Evolutionary conservation across 352 stramenopile genomes (phyloP), one percentile per base, ranked within the genome.

Genomic region (Aphanomyces astaci): DNA sequence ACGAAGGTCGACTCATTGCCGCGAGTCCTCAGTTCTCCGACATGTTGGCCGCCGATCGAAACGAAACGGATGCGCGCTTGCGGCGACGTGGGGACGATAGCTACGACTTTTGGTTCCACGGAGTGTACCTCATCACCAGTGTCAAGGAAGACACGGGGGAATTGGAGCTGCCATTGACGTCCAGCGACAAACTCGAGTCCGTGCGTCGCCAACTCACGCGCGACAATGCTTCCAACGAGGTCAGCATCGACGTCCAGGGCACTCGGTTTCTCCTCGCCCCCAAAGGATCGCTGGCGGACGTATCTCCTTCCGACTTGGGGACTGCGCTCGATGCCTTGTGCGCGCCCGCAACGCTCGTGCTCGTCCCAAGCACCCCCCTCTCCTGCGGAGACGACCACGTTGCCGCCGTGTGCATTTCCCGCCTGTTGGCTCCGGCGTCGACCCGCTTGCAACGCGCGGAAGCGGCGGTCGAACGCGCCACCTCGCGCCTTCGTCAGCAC

Each of bases 71-170:
- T 33, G 4, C 36, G 24, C 62, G 62, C n/a, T 27, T 68, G 11
- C 40, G 43, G 9, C 62, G 62, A 22, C 46, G 62, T 2, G 39
- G 39, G 30, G 32, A 43, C 17, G 39, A 48, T 22, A 68, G 62
- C 31, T 73, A 73, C 59, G 59, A 69, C 13, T 71, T 69, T 52
- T 78, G 73, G 73, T 63, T 53, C 36, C 43, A 53, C 4, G 43
- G 59, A 17, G 73, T 71, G 13, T 78, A 76, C 55, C 57, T 78
- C 4, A 78, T 78, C 49, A 75, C 48, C 4, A n/a, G 24, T 22
- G 56, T 76, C 25, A 62, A 71, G 36, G 36, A 67, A 10, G 71
- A 73, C 25, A 31, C 31, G 11, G 57, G 54, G 13, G 45, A 64
- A 11, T 27, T 71, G 24, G 31, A 53, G 30, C 31, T 75, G 3